Conservation (phyloP, 305 asterid genomes). For the Fraxinus ornus region DNA sequence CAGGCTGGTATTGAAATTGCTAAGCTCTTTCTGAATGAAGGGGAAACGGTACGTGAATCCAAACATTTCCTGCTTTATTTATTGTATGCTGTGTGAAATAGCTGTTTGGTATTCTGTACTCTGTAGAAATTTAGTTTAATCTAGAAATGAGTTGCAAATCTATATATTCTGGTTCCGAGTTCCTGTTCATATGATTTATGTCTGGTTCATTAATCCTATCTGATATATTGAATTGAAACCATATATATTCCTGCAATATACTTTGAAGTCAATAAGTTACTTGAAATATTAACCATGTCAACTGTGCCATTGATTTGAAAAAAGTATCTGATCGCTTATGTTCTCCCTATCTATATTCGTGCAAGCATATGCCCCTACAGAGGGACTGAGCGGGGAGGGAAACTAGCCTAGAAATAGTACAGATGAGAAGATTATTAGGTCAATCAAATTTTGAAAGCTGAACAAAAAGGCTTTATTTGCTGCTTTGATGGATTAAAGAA, state of each 20-base stretch:
- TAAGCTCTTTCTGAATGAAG: conserved; percentile 81
- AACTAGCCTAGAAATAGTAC: background rate
- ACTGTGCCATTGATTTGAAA: background rate
- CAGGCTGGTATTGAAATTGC: conserved; percentile 99
- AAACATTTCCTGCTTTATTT: conserved; percentile 15
- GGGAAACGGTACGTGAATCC: conserved; percentile 67
- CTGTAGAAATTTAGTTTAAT: background rate
- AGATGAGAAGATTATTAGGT: conserved; percentile 4
- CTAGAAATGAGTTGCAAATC: background rate
- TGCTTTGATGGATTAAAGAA: conserved; percentile 15
- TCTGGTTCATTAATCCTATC: background rate
- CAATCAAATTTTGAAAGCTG: background rate
- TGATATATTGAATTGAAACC: background rate
- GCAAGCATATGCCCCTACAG: background rate
- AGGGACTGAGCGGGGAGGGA: conserved; percentile 2
- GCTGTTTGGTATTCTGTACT: conserved; percentile 3
- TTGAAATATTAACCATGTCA: background rate
- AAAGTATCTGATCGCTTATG: background rate
- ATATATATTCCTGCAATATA: background rate
- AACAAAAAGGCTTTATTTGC: conserved; percentile 5
- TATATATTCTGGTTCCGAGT: background rate
- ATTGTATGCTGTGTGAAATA: background rate
- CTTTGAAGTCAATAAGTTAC: background rate
- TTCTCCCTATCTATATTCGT: background rate
- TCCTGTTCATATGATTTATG: background rate